These are phyloP conservation scores for Collybia nuda DNA, from an alignment of 768 basidiomycete species.

Conservation along the genomic window DNA sequence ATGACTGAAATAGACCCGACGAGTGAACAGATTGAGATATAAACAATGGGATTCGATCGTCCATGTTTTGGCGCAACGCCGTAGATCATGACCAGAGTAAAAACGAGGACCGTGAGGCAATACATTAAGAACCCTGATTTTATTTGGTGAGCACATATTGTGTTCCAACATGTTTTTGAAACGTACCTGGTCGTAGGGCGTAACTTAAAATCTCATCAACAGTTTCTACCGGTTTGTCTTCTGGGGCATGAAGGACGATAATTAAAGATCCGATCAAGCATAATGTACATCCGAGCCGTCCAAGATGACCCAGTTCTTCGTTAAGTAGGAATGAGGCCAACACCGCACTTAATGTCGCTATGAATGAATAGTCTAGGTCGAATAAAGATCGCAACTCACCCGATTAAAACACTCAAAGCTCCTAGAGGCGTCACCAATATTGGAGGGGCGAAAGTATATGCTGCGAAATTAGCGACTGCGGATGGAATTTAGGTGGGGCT, in stretches of 20 bases:
- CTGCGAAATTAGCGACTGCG: constrained; percentile 87
- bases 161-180: background rate
- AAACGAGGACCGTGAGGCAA: constrained; percentile 80
- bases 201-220: constrained; percentile 92
- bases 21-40: constrained; percentile 94
- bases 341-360: constrained; percentile 65
- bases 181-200: constrained; percentile 88
- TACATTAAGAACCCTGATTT: constrained; percentile 84
- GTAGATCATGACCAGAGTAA: constrained; percentile 87
- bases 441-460: constrained; percentile 96
- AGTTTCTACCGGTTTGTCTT: constrained; percentile 89
- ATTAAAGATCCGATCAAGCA: constrained; percentile 88
- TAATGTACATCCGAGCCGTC: constrained; percentile 81
- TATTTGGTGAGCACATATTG: background rate
- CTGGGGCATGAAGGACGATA: constrained; percentile 95
- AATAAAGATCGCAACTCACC: constrained; percentile 50
- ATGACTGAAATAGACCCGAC: constrained; percentile 97
- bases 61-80: constrained; percentile 82
- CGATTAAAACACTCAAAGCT: constrained; percentile 92
- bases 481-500: background rate
- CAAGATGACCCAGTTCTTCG: constrained; percentile 93
- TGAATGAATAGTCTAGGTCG: constrained; percentile 1
- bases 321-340: constrained; percentile 91
- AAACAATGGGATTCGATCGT: constrained; percentile 84
- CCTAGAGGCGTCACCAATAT: constrained; percentile 99